A percentile compares a stretch with the other conserved stretches of the same genome.
phyloP scores from a whole-genome alignment of 441 rosid genomes.

The Pelargonium citronellum region DNA sequence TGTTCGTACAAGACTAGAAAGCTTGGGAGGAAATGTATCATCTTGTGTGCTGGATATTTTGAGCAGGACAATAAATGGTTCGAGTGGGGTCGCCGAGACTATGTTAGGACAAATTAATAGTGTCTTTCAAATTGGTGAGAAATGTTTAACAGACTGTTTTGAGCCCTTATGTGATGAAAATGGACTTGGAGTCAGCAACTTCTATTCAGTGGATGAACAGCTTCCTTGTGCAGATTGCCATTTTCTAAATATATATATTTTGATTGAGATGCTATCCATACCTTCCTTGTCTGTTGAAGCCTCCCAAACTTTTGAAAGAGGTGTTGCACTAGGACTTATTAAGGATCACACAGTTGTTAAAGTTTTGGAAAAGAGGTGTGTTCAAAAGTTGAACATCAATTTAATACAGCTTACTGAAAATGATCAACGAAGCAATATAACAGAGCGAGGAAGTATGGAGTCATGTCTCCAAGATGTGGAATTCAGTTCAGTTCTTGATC shows the following conservation, averaged over 20 bases:
- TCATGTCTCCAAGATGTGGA: constrained; percentile 1
- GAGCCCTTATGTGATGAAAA: constrained; percentile 9
- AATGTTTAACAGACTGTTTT: constrained; percentile 1
- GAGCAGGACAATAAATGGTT: constrained; percentile 3
- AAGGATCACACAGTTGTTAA: background rate
- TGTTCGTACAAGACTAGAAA: constrained; percentile 12
- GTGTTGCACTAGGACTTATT: constrained; percentile 7
- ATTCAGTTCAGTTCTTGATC: background rate
- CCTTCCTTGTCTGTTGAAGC: constrained; percentile 13
- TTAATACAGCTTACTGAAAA: constrained; percentile 2
- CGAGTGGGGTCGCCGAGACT: constrained; percentile 7
- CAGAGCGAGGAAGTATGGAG: constrained; percentile 4
- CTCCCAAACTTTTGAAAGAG: constrained; percentile 8
- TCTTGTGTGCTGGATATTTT: constrained; percentile 3
- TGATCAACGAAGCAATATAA: background rate
- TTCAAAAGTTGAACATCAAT: constrained; percentile 1
- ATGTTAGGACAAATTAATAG: background rate
- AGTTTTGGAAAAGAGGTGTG: constrained; percentile 2
- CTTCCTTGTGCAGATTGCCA: constrained; percentile 4
- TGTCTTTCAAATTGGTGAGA: background rate
- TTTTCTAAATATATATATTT: background rate
- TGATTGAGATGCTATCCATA: constrained; percentile 11
- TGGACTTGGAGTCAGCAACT: background rate
- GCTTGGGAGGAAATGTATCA: background rate
- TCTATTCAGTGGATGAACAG: background rate